Percentiles rank a stretch among this genome's conserved stretches.
Evolutionary conservation across 225 moss, liverwort and hornwort genomes (phyloP).

Genomic region (Marchantia paleacea): DNA sequence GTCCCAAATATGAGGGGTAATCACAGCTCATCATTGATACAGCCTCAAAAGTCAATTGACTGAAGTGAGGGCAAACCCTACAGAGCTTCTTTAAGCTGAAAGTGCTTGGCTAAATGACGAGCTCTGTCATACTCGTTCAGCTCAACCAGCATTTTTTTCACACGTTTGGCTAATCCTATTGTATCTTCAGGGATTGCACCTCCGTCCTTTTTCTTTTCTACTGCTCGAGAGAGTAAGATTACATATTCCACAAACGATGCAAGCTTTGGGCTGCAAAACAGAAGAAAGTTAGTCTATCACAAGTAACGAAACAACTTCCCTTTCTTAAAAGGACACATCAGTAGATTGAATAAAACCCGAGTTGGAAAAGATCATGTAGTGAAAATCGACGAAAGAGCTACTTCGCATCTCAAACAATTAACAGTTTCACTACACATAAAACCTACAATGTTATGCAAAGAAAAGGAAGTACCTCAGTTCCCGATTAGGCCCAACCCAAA

Average conservation of each 20-base stretch:
- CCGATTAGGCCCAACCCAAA: slow-evolving; percentile 74
- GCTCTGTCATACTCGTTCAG: slow-evolving; percentile 98
- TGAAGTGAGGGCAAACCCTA: slow-evolving; percentile 21
- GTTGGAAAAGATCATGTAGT: too few relatives aligned
- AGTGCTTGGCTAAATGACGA: slow-evolving; percentile 67
- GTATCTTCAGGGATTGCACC: slow-evolving; percentile 65
- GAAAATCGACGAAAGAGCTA: too few relatives aligned
- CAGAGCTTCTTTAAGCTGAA: slow-evolving; percentile 89
- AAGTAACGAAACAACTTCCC: neutral
- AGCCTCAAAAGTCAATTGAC: too few relatives aligned
- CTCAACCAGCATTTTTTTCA: slow-evolving; percentile 88
- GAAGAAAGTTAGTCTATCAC: neutral
- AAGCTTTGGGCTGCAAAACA: slow-evolving; percentile 69
- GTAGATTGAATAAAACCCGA: too few relatives aligned
- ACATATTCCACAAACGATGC: slow-evolving; percentile 82
- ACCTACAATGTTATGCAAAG: neutral
- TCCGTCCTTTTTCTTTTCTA: slow-evolving; percentile 78
- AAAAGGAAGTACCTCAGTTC: slow-evolving; percentile 47
- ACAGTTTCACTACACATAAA: too few relatives aligned
- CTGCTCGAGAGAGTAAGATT: slow-evolving; percentile 56
- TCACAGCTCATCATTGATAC: too few relatives aligned
- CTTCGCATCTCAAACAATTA: too few relatives aligned
- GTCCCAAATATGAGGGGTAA: too few relatives aligned
- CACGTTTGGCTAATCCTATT: slow-evolving; percentile 71
- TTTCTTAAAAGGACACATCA: neutral